Percentiles rank a stretch among this genome's conserved stretches.
phyloP scores from a whole-genome alignment of 2,329 filamentous ascomycete genomes.

The Dactylonectria estremocensis region DNA sequence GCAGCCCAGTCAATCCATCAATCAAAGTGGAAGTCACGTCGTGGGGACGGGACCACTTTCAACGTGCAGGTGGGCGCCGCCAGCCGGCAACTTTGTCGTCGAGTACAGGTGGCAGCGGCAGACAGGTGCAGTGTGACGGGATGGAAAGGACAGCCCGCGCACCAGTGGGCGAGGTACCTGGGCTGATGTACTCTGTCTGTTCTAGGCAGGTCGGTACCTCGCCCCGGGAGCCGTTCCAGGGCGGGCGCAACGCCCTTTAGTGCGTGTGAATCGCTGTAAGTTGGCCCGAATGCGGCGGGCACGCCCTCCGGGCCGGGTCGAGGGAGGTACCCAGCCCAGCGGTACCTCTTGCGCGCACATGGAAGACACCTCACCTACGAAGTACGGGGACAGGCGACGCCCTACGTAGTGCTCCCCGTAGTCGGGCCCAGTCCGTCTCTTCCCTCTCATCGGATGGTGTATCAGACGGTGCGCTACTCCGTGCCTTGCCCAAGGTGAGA shows the following conservation, averaged over 20 bases:
- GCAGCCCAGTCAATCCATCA: slow-evolving; percentile 41
- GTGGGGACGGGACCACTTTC: slow-evolving; percentile 40
- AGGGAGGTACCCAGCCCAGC: slow-evolving; percentile 33
- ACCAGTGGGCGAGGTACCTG: slow-evolving; percentile 14
- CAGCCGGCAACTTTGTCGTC: slow-evolving; percentile 38
- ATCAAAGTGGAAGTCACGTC: slow-evolving; percentile 48
- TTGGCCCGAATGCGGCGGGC: slow-evolving; percentile 17
- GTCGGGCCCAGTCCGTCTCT: neutral
- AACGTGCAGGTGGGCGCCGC: slow-evolving; percentile 42
- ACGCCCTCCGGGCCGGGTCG: slow-evolving; percentile 33
- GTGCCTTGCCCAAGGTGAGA: slow-evolving; percentile 2
- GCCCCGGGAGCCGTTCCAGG: slow-evolving; percentile 19
- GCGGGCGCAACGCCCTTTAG: slow-evolving; percentile 13
- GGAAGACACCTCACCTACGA: slow-evolving; percentile 14
- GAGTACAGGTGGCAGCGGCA: slow-evolving; percentile 30
- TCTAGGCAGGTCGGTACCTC: slow-evolving; percentile 32
- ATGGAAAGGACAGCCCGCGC: slow-evolving; percentile 6
- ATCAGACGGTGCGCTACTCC: slow-evolving; percentile 19
- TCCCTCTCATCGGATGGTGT: neutral
- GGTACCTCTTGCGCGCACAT: slow-evolving; percentile 31
- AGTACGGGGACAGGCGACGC: slow-evolving; percentile 15
- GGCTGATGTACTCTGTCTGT: slow-evolving; percentile 21
- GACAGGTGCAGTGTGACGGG: slow-evolving; percentile 2
- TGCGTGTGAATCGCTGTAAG: slow-evolving; percentile 17
- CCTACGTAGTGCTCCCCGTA: slow-evolving; percentile 1